Conservation (phyloP, 306 rosid species). For the Trifolium repens region DNA sequence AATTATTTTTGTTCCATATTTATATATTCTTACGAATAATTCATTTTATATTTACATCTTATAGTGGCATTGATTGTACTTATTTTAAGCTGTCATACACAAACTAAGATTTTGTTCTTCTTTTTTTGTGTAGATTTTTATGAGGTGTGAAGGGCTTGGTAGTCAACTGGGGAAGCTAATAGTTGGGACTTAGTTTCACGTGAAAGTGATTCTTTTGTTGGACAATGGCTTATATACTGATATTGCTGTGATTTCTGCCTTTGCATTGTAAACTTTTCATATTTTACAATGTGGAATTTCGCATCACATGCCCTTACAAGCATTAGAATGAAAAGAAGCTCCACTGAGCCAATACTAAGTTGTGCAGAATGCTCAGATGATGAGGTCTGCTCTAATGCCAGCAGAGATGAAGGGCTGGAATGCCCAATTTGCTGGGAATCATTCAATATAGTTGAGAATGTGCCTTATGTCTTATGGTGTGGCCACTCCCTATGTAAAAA, state of each 20-base stretch:
- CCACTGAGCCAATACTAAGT: conserved; percentile 48
- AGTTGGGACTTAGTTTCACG: conserved; percentile 23
- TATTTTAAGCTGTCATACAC: background rate
- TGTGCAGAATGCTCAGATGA: conserved; percentile 80
- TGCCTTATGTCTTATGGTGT: conserved; percentile 95
- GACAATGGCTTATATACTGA: conserved; percentile 35
- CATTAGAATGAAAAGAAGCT: conserved; percentile 68
- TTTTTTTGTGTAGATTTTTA: conserved; percentile 29
- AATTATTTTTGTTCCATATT: background rate
- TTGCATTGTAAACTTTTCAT: conserved; percentile 33
- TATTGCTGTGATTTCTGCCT: conserved; percentile 34
- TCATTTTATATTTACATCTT: background rate
- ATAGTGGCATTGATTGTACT: conserved; percentile 6
- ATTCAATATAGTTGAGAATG: conserved; percentile 92
- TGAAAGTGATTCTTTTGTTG: conserved; percentile 23
- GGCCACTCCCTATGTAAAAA: conserved; percentile 92
- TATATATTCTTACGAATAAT: conserved; percentile 2
- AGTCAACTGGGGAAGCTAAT: conserved; percentile 16
- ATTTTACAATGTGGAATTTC: conserved; percentile 71
- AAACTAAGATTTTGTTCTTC: background rate
- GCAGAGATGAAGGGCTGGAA: conserved; percentile 84
- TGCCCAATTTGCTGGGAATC: conserved; percentile 96
- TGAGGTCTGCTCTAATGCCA: conserved; percentile 74
- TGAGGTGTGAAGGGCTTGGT: conserved; percentile 34
- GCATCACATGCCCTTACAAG: conserved; percentile 71